Conservation (phyloP, 441 rosid species). For the Mallotus repandus region DNA sequence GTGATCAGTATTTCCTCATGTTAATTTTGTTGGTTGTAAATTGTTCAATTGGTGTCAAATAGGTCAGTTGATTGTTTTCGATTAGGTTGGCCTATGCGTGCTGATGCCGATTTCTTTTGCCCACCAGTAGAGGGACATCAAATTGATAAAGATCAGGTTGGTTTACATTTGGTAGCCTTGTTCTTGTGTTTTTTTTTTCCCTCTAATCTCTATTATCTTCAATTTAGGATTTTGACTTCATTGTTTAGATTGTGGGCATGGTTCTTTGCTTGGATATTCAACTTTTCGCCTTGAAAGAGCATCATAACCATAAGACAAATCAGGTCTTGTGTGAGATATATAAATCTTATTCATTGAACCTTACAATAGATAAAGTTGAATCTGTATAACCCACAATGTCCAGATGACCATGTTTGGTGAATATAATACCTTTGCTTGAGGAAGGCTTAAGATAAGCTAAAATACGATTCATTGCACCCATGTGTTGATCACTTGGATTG, state of each 20-base stretch:
- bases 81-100: conserved; percentile 99
- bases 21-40: conserved; percentile 10
- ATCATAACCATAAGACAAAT: background rate
- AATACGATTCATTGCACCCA: no score
- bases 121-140: conserved; percentile 30
- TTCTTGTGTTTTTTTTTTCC: background rate
- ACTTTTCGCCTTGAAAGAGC: background rate
- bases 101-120: conserved; percentile 89
- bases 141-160: conserved; percentile 67
- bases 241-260: background rate
- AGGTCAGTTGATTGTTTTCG: conserved; percentile 97
- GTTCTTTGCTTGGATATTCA: background rate
- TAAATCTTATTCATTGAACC: no score
- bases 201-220: background rate
- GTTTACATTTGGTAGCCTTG: background rate
- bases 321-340: no score
- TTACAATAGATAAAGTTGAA: no score
- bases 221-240: background rate
- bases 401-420: no score
- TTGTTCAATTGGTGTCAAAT: conserved; percentile 22
- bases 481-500: no score
- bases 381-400: no score
- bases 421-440: no score
- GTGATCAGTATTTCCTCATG: conserved; percentile 6
- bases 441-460: no score